Evolutionary conservation across 2,329 filamentous ascomycete species (phyloP).

Genomic region (Elsinoe batatas): DNA sequence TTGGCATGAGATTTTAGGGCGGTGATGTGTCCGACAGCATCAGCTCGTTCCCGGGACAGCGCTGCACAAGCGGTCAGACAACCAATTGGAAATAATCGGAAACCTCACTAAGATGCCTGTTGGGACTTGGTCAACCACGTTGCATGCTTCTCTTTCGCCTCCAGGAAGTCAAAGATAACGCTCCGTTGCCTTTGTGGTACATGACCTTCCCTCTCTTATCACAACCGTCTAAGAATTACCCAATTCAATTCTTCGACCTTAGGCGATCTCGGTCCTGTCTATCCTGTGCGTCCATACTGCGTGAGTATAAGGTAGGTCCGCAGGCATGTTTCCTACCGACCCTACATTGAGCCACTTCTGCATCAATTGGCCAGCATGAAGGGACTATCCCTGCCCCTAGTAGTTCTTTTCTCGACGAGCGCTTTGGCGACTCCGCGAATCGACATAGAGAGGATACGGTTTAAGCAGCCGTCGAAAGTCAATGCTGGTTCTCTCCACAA

Average conservation of each 20-base stretch:
- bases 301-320: slow-evolving; percentile 3
- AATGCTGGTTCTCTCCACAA: slow-evolving; percentile 36
- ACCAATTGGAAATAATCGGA: not conserved
- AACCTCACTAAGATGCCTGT: not conserved
- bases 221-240: not conserved
- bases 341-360: not conserved
- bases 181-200: not conserved
- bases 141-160: not conserved
- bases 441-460: not conserved
- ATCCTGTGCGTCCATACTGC: too few relatives aligned
- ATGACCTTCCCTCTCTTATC: slow-evolving; percentile 1
- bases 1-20: slow-evolving; percentile 2
- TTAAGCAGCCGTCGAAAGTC: not conserved
- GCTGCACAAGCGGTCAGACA: not conserved
- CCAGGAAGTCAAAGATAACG: slow-evolving; percentile 4
- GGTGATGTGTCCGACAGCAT: not conserved
- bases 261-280: not conserved
- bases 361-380: not conserved
- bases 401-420: not conserved
- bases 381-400: not conserved
- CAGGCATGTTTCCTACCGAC: not conserved
- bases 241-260: not conserved
- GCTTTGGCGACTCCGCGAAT: not conserved
- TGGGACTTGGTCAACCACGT: not conserved
- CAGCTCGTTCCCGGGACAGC: not conserved